Percentiles rank a stretch among this genome's conserved stretches.
Conservation (phyloP, 208 protist species). For the Leishmania tropica region DNA sequence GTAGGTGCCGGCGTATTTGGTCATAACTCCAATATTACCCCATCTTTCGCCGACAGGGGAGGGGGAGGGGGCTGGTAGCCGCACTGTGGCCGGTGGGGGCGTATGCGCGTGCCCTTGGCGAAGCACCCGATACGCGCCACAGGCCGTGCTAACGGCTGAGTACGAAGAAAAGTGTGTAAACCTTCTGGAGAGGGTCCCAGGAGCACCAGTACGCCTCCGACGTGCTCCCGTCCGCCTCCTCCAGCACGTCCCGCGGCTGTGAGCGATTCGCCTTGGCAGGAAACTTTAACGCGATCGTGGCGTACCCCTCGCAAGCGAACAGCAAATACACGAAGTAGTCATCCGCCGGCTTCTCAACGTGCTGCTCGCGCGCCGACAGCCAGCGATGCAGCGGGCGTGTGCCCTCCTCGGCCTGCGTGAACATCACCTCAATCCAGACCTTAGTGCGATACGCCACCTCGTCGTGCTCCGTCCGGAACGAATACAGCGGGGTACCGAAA, state of each 20-base stretch:
- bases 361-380: conserved; percentile 82
- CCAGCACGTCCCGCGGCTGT: conserved; percentile 34
- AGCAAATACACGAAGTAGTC: conserved; percentile 80
- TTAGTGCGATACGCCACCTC: conserved; percentile 57
- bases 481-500: conserved; percentile 62
- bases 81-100: neutral
- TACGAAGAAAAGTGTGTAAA: conserved; percentile 83
- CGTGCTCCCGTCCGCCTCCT: conserved; percentile 30
- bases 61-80: neutral
- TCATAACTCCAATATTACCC: neutral
- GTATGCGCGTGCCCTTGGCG: neutral
- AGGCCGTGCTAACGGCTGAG: conserved; percentile 40
- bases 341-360: conserved; percentile 52
- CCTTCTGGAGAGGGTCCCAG: conserved; percentile 71
- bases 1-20: neutral
- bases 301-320: conserved; percentile 87
- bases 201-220: conserved; percentile 47
- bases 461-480: conserved; percentile 79
- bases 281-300: conserved; percentile 80
- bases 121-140: too few species aligned
- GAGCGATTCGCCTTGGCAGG: conserved; percentile 43
- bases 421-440: conserved; percentile 83
- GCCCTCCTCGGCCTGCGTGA: conserved; percentile 53
- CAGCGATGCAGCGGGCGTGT: conserved; percentile 82
- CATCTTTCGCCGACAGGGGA: neutral